Evolutionary conservation across 1,139 yeast species (phyloP).

Genomic region (Geotrichum carabidarum): DNA sequence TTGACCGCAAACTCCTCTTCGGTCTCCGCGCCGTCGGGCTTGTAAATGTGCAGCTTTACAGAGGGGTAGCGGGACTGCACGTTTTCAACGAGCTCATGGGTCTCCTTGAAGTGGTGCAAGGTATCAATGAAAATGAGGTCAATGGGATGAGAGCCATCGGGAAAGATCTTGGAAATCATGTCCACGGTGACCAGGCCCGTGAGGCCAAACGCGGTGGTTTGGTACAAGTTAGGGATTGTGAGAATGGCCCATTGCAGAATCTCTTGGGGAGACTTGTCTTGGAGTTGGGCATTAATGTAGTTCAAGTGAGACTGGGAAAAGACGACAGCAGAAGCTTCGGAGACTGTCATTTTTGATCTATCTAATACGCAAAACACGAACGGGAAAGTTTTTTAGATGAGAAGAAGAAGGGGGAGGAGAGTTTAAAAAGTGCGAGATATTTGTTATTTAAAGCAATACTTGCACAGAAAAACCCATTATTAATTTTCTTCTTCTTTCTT

Average conservation of each 20-base stretch:
- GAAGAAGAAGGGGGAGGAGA: not conserved
- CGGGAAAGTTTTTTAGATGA: slow-evolving; percentile 35
- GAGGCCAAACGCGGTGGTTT: slow-evolving; percentile 92
- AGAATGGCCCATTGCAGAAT: slow-evolving; percentile 74
- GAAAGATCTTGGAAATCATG: slow-evolving; percentile 58
- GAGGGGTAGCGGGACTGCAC: slow-evolving; percentile 55
- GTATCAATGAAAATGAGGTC: slow-evolving; percentile 88
- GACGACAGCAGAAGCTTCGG: slow-evolving; percentile 7
- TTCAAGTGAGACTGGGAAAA: slow-evolving; percentile 31
- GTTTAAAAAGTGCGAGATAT: not conserved
- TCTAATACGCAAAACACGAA: slow-evolving; percentile 8
- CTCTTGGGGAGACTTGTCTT: slow-evolving; percentile 58
- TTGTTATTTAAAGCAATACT: not conserved
- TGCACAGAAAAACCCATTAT: not conserved
- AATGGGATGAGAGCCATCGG: slow-evolving; percentile 42
- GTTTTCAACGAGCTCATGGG: slow-evolving; percentile 63
- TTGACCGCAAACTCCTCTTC: slow-evolving; percentile 61
- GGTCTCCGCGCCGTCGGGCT: slow-evolving; percentile 53
- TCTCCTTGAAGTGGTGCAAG: slow-evolving; percentile 88
- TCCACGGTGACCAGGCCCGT: slow-evolving; percentile 88
- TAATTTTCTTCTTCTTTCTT: not conserved
- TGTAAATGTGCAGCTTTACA: slow-evolving; percentile 53
- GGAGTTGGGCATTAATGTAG: slow-evolving; percentile 55
- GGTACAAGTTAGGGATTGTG: slow-evolving; percentile 77
- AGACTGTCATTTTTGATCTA: slow-evolving; percentile 13